Percentiles rank a stretch among this genome's conserved stretches.
Evolutionary conservation across 768 basidiomycete species (phyloP).

Genomic region (Agaricus blazei): DNA sequence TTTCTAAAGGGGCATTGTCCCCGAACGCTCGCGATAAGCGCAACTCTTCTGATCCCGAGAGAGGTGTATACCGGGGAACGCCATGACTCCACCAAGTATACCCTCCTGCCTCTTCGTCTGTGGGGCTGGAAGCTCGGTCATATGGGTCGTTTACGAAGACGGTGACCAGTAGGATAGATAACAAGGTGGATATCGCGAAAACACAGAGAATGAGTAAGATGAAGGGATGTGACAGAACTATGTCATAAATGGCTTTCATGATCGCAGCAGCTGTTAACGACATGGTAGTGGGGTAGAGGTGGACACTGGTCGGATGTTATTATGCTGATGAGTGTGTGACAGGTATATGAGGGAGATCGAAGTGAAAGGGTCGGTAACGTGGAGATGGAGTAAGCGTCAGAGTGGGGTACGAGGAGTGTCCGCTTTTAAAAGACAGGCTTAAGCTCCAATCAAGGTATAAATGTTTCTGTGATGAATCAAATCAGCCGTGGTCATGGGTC

Average conservation of each 20-base stretch:
- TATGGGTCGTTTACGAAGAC: neutral
- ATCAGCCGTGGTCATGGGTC: too few relatives aligned
- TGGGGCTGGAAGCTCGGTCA: neutral
- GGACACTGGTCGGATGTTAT: neutral
- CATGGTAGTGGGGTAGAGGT: neutral
- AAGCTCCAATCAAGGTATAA: too few relatives aligned
- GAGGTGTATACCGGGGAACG: neutral
- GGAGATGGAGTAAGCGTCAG: too few relatives aligned
- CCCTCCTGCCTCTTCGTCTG: neutral
- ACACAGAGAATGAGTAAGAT: neutral
- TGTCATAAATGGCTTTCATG: neutral
- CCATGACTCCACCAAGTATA: neutral
- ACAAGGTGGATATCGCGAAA: neutral
- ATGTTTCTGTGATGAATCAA: too few relatives aligned
- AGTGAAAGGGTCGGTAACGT: neutral
- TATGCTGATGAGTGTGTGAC: neutral
- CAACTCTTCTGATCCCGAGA: neutral
- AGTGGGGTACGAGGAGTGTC: too few relatives aligned
- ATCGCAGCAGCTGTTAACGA: neutral
- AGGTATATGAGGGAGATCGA: too few relatives aligned
- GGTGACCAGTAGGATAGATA: neutral
- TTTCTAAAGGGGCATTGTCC: neutral
- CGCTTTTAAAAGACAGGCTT: too few relatives aligned
- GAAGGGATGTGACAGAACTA: neutral
- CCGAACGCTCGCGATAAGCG: neutral